Evolutionary conservation across 1,284 basidiomycete genomes (phyloP).

Genomic region (Termitomyces sp.): DNA sequence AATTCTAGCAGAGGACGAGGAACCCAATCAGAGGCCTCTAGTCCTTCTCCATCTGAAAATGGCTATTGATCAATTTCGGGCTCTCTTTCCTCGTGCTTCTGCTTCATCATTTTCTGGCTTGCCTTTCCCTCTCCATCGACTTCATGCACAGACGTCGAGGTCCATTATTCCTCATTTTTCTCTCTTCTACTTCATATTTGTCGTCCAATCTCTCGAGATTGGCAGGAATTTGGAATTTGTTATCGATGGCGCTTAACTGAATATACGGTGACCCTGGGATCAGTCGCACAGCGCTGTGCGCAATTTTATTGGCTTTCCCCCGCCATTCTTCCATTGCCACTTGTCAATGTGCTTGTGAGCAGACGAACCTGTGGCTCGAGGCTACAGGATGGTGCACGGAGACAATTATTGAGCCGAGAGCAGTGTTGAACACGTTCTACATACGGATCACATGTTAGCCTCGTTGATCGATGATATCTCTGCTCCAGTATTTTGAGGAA

Average conservation of each 20-base stretch:
- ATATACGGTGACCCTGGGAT: conserved; percentile 23
- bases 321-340: conserved; percentile 13
- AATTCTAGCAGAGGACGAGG: conserved; percentile 49
- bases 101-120: conserved; percentile 25
- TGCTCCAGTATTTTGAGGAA: conserved; percentile 19
- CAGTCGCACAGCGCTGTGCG: conserved; percentile 31
- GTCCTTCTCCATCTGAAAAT: conserved; percentile 58
- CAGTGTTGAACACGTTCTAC: conserved; percentile 21
- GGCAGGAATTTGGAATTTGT: conserved; percentile 24
- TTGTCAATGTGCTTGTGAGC: conserved; percentile 21
- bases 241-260: conserved; percentile 18
- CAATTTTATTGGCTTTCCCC: conserved; percentile 8
- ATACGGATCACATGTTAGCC: conserved; percentile 25
- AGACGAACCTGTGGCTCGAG: conserved; percentile 36
- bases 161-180: conserved; percentile 22
- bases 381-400: conserved; percentile 32
- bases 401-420: conserved; percentile 16
- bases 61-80: conserved; percentile 39
- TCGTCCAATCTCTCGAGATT: conserved; percentile 24
- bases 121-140: conserved; percentile 20
- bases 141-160: conserved; percentile 12
- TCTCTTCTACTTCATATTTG: conserved; percentile 29
- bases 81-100: conserved; percentile 18
- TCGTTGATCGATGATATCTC: conserved; percentile 31
- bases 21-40: conserved; percentile 54